A percentile compares a stretch with the other conserved stretches of the same genome.
Evolutionary conservation across 441 rosid species (phyloP).

Genomic region (Isatis lusitanica): DNA sequence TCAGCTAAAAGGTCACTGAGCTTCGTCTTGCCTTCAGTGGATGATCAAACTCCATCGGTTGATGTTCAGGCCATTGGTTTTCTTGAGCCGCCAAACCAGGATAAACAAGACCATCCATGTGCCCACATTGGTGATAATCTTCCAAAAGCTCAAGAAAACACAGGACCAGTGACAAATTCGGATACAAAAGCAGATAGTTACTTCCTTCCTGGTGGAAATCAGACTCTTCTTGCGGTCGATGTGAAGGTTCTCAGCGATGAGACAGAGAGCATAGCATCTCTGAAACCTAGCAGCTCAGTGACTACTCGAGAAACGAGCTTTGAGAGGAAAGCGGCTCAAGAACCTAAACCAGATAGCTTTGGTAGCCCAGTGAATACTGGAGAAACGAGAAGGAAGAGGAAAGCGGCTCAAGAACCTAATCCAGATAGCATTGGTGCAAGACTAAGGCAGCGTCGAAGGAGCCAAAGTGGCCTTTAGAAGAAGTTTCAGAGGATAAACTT

Average conservation of each 20-base stretch:
- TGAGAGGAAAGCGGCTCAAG: conserved; percentile 21
- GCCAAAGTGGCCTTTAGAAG: conserved; percentile 21
- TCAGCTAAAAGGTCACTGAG: conserved; percentile 45
- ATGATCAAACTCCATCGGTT: conserved; percentile 15
- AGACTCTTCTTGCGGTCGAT: background rate
- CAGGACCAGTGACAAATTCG: background rate
- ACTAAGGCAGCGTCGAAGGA: conserved; percentile 45
- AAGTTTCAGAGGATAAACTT: background rate
- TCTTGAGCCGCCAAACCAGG: background rate
- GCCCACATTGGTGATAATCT: background rate
- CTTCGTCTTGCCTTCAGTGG: conserved; percentile 31
- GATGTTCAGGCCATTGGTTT: conserved; percentile 1
- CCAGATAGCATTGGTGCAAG: conserved; percentile 53
- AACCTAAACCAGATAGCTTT: conserved; percentile 42
- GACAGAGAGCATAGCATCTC: background rate
- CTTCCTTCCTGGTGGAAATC: background rate
- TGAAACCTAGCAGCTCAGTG: background rate
- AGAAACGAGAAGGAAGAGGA: conserved; percentile 29
- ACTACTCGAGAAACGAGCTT: conserved; percentile 11
- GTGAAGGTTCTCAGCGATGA: background rate
- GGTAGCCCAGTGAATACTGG: background rate
- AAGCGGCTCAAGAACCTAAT: conserved; percentile 31
- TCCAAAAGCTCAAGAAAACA: background rate
- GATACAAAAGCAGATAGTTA: background rate
- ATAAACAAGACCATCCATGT: conserved; percentile 13